phyloP scores from a whole-genome alignment of 2,329 filamentous ascomycete genomes.

The Apiospora hydei region DNA sequence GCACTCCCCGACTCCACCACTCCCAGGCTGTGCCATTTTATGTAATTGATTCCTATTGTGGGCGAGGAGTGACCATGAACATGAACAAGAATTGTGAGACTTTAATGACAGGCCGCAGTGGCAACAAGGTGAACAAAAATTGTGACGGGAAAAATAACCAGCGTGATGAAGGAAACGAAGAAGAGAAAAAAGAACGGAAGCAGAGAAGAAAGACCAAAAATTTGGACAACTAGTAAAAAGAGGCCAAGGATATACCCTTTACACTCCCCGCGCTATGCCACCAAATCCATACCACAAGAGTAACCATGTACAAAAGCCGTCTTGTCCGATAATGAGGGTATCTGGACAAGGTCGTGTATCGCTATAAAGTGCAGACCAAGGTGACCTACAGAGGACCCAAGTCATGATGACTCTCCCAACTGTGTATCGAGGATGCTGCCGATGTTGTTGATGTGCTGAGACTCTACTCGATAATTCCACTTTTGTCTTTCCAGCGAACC shows the following conservation, averaged over 20 bases:
- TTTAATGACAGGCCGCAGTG: slow-evolving; percentile 30
- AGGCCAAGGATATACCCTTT: slow-evolving; percentile 44
- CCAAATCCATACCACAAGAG: slow-evolving; percentile 41
- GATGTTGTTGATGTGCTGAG: slow-evolving; percentile 20
- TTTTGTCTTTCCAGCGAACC: slow-evolving; percentile 52
- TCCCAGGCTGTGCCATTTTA: slow-evolving; percentile 18
- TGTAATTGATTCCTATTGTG: slow-evolving; percentile 21
- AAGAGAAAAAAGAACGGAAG: slow-evolving; percentile 35
- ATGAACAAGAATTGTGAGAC: slow-evolving; percentile 34
- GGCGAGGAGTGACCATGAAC: slow-evolving; percentile 32
- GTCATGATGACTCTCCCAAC: slow-evolving; percentile 10
- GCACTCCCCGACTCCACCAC: slow-evolving; percentile 28
- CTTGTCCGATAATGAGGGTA: slow-evolving; percentile 28
- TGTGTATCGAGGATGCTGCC: slow-evolving; percentile 20
- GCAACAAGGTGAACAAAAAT: slow-evolving; percentile 26
- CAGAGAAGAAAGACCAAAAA: slow-evolving; percentile 34
- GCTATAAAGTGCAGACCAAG: slow-evolving; percentile 24
- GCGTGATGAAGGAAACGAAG: slow-evolving; percentile 34
- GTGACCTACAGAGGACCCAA: slow-evolving; percentile 12
- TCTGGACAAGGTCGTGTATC: slow-evolving; percentile 40
- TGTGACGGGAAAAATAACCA: slow-evolving; percentile 30
- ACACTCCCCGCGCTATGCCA: slow-evolving; percentile 47
- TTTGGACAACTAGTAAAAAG: slow-evolving; percentile 37
- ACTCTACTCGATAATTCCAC: slow-evolving; percentile 27
- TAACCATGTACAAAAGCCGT: slow-evolving; percentile 40